Evolutionary conservation across 164 flowering plant species (phyloP), one percentile per base, ranked within the genome.

Genomic region (Vitis amurensis): DNA sequence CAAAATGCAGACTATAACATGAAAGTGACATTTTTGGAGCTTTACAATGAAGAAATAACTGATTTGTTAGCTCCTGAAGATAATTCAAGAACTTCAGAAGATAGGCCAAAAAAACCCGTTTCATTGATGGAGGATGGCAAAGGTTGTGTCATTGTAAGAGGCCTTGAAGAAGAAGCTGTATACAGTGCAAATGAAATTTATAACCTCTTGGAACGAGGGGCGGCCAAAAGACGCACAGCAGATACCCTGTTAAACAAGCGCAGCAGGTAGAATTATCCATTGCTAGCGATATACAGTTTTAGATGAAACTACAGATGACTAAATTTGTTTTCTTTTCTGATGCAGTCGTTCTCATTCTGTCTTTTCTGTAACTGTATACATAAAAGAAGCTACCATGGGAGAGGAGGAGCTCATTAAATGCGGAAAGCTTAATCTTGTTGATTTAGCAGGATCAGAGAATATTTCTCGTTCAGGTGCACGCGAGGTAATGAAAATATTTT

Each of bases 391-490:
- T 23, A 74, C 80, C 13, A 68, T 82, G 48, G 92, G 87, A 56
- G 84, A 82, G 29, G 88, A 86, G 72, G 90, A 88, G 48, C 74
- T 88, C 51, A 82, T 88, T n/a, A 88, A 86, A 75, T 85, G 89
- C 71, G 90, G 92, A 44, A 88, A 88, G 74, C 82, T 88, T 66
- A 88, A 88, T 75, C 85, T 86, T 60, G 90, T 88, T 68, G 89
- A 88, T 73, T 76, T 88, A 62, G 92, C 92, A 53, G 92, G 92
- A 66, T 85, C 90, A n/a, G 90, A 88, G 70, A 88, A 88, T 68
- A 81, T 84, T 53, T 81, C 84, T 14, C 92, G 92, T 27, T 87
- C 89, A 14, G 90, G 92, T 29, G 85, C 84, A 37, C 71, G 90
- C 55, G 92, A 87, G 85, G 92, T 88, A 37, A 79, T 9, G 63